Conservation (phyloP, 2,329 filamentous ascomycete genomes). For the Clonostachys byssicola region DNA sequence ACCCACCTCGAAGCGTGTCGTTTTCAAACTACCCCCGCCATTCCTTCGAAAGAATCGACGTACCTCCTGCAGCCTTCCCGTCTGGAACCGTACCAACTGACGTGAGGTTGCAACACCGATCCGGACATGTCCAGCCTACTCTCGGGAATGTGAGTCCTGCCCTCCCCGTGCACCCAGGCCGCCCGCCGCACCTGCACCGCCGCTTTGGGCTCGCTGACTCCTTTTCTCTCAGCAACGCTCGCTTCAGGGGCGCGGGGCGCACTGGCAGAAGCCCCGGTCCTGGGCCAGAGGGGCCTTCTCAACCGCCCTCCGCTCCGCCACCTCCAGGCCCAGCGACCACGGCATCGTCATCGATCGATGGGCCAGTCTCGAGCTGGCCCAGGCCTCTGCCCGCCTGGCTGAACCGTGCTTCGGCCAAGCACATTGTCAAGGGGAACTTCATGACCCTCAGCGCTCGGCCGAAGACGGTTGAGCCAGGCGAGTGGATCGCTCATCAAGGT, state of each 20-base stretch:
- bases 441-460: constrained; percentile 95
- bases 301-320: constrained; percentile 21
- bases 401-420: constrained; percentile 70
- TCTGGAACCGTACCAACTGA: too few relatives aligned
- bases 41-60: too few relatives aligned
- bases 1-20: too few relatives aligned
- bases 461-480: constrained; percentile 88
- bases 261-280: constrained; percentile 27
- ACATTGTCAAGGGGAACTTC: constrained; percentile 97
- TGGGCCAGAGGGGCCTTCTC: constrained; percentile 6
- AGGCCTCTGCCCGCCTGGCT: constrained; percentile 68
- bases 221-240: constrained; percentile 33
- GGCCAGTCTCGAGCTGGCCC: constrained; percentile 33
- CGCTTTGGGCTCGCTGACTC: background rate
- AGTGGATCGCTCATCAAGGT: constrained; percentile 97
- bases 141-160: constrained; percentile 43
- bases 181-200: background rate
- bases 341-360: background rate
- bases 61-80: too few relatives aligned
- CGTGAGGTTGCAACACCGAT: too few relatives aligned
- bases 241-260: constrained; percentile 34
- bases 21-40: too few relatives aligned
- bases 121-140: constrained; percentile 43
- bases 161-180: constrained; percentile 1
- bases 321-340: constrained; percentile 22